Evolutionary conservation across 2,329 filamentous ascomycete genomes (phyloP).

Genomic region (Ceratocystis destructans): DNA sequence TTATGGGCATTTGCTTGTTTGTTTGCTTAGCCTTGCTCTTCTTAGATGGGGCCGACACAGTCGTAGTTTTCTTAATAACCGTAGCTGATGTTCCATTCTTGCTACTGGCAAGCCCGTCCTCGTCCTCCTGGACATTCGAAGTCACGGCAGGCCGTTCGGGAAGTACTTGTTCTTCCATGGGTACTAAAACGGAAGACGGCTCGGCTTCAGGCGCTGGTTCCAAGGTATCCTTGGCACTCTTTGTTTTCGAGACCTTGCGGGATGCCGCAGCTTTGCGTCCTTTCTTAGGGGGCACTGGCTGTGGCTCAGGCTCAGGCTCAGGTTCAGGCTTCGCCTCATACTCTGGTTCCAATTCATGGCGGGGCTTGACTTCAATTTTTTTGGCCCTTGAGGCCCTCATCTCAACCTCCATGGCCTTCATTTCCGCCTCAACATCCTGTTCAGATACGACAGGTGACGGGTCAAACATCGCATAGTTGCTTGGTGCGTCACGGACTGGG

Average conservation of each 20-base stretch:
- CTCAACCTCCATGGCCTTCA: constrained; percentile 36
- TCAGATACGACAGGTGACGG: constrained; percentile 35
- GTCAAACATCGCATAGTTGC: constrained; percentile 41
- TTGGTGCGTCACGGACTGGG: not conserved
- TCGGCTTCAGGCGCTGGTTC: constrained; percentile 23
- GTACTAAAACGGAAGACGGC: not conserved
- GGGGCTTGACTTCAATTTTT: constrained; percentile 11
- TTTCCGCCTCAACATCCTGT: constrained; percentile 37
- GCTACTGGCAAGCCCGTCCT: constrained; percentile 30
- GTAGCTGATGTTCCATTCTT: constrained; percentile 32
- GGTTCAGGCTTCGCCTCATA: not conserved
- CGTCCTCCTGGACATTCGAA: constrained; percentile 11
- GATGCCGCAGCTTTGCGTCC: constrained; percentile 37
- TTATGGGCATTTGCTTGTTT: constrained; percentile 19
- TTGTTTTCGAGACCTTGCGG: constrained; percentile 39
- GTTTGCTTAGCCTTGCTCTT: constrained; percentile 12
- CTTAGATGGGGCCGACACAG: constrained; percentile 25
- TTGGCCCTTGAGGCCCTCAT: constrained; percentile 29
- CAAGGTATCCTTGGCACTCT: constrained; percentile 31
- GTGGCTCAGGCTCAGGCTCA: constrained; percentile 23
- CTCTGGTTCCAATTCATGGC: not conserved
- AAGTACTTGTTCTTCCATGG: not conserved
- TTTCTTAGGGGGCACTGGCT: constrained; percentile 39
- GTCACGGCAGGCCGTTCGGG: not conserved
- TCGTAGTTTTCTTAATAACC: constrained; percentile 26